Base-by-base conservation (phyloP, 2,329 filamentous ascomycete genomes). In the Penicillium sp. region DNA sequence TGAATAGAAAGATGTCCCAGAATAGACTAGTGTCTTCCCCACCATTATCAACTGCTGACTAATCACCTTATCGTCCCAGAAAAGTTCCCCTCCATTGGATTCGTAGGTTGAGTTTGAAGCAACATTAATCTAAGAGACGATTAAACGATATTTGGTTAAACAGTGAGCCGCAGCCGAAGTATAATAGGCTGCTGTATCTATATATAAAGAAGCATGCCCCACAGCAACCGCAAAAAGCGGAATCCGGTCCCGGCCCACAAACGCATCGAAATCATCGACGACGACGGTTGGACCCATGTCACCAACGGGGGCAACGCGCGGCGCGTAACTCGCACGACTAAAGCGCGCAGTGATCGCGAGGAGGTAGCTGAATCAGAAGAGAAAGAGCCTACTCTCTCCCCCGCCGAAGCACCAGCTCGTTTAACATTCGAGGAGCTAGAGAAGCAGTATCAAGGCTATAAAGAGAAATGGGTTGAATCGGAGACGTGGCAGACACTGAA, bases 211-310 rank as follows among this genome's bases (percentile, higher is more conserved):
- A 23, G 26, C 36, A 75, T 75, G 72, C 72, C 71, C 51, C 71
- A 73, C 55, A 71, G 63, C 24, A 59, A 63, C 3, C 69, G 70
- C 28, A 64, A 62, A 48, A 71, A 69, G 47, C 65, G 59, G 51
- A 52, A 49, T 42, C 34, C 54, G 19, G 52, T 24, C n/a, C 44
- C 55, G 19, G 26, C 52, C 9, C 56, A 66, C 42, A 76, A 75
- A 59, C 72, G 72, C 33, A 61, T 71, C 39, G 58, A 74, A 65
- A 58, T 77, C 49, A 71, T 69, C 48, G 74, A 74, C 60, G 52
- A 67, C 19, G 65, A 74, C 44, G 75, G 76, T 65, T 78, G 76
- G 76, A 77, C 76, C 21, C 75, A 77, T 59, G 67, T 78, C 55
- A 71, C 71, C 18, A 74, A 64, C 29, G 62, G 51, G 53, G 58